A percentile compares a stretch with the other conserved stretches of the same genome.
phyloP scores from a whole-genome alignment of 345 rosid species.

The Ceriops decandra region DNA sequence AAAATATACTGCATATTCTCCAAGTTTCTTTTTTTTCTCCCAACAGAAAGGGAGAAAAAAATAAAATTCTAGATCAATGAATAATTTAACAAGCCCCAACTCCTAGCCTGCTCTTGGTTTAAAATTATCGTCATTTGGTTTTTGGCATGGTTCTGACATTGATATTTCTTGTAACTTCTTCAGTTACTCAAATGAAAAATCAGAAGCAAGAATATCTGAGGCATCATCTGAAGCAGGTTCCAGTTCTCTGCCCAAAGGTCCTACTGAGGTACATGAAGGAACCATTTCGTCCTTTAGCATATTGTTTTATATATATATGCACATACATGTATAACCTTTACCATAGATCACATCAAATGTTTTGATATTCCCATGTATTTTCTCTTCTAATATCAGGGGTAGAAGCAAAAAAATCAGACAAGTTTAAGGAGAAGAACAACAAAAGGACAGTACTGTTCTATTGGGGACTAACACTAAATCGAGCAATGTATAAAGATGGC shows the following conservation, averaged over 20 bases:
- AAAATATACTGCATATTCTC: too few species aligned
- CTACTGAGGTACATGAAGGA: constrained; percentile 43
- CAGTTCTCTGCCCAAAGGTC: constrained; percentile 26
- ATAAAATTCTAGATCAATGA: too few species aligned
- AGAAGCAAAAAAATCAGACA: constrained; percentile 8
- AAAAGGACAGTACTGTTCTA: neutral
- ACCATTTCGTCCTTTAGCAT: neutral
- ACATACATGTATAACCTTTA: neutral
- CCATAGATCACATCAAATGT: neutral
- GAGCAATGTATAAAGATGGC: neutral
- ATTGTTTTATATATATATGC: neutral
- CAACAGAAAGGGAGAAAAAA: too few species aligned
- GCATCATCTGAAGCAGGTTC: constrained; percentile 42
- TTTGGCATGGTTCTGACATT: constrained; percentile 4
- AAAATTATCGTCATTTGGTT: neutral
- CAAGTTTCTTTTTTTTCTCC: too few species aligned
- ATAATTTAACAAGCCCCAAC: neutral
- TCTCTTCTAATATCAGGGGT: constrained; percentile 7
- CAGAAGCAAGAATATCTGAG: constrained; percentile 69
- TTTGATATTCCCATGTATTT: neutral
- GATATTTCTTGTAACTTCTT: neutral
- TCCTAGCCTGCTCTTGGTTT: neutral
- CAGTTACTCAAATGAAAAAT: constrained; percentile 89
- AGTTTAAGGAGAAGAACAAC: neutral
- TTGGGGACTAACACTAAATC: neutral